phyloP scores from a whole-genome alignment of 345 rosid species.

The Salix dunnii region DNA sequence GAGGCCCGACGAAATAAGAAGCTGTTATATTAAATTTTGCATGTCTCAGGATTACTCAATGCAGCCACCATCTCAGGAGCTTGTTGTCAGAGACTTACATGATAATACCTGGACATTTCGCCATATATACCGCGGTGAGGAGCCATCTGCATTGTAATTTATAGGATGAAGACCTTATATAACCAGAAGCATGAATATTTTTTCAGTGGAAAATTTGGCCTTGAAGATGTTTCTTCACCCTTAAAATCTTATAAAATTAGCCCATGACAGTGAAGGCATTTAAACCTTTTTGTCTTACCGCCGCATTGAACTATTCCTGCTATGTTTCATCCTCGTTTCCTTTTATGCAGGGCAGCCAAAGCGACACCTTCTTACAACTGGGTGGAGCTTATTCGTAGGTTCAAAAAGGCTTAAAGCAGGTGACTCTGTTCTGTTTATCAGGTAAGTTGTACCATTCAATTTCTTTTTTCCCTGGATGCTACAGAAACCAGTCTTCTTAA shows the following conservation, averaged over 20 bases:
- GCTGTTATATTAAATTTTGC: background rate
- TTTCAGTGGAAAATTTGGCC: background rate
- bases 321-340: background rate
- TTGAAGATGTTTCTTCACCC: background rate
- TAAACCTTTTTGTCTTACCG: too few relatives aligned
- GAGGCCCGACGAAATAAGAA: background rate
- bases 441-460: conserved; percentile 34
- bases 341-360: conserved; percentile 86
- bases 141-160: background rate
- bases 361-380: conserved; percentile 94
- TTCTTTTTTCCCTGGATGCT: background rate
- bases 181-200: background rate
- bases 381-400: conserved; percentile 96
- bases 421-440: conserved; percentile 90
- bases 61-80: conserved; percentile 97
- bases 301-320: background rate
- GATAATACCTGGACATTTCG: conserved; percentile 97
- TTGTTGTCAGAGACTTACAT: conserved; percentile 88
- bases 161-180: background rate
- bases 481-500: background rate
- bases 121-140: conserved; percentile 85
- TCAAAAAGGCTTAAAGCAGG: conserved; percentile 96
- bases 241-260: background rate
- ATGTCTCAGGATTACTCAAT: conserved; percentile 69
- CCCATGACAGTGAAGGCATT: background rate